Percentiles rank a stretch among this genome's conserved stretches.
These are phyloP conservation scores for Cryptomeria japonica DNA, from an alignment of 75 land plant species.

Conservation along the genomic window DNA sequence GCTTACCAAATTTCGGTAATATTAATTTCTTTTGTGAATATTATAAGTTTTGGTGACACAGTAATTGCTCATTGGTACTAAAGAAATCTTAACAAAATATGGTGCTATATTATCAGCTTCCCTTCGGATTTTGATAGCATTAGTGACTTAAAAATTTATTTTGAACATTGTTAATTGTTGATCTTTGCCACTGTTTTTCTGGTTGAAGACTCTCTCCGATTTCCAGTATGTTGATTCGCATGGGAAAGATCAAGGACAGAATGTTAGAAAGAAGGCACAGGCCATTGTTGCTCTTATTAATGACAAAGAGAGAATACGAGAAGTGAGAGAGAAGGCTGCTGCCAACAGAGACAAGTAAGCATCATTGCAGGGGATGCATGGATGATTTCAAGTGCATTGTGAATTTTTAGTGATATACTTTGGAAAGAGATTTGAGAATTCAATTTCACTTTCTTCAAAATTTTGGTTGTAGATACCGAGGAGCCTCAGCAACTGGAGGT, in stretches of 20 bases:
- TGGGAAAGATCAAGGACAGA: constrained; percentile 92
- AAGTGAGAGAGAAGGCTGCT: constrained; percentile 84
- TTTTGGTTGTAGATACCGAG: constrained; percentile 60
- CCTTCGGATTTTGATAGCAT: background rate
- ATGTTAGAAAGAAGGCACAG: constrained; percentile 94
- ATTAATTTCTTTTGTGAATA: background rate
- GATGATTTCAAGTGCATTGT: background rate
- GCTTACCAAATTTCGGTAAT: constrained; percentile 89
- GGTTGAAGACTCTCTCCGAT: constrained; percentile 66
- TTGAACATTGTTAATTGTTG: background rate
- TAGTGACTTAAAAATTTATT: background rate
- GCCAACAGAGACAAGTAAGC: constrained; percentile 90
- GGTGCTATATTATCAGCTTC: background rate
- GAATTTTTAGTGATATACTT: background rate
- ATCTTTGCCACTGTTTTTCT: constrained; percentile 1
- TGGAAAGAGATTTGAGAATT: background rate
- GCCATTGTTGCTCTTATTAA: constrained; percentile 73
- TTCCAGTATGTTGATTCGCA: constrained; percentile 94
- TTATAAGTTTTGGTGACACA: background rate
- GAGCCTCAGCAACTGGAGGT: constrained; percentile 60
- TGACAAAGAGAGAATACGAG: constrained; percentile 91
- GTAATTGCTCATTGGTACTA: background rate
- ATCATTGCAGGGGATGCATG: background rate
- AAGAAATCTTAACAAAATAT: background rate
- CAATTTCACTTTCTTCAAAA: background rate